Conservation (phyloP, 129 eudicot genomes). For the Artemisia annua region DNA sequence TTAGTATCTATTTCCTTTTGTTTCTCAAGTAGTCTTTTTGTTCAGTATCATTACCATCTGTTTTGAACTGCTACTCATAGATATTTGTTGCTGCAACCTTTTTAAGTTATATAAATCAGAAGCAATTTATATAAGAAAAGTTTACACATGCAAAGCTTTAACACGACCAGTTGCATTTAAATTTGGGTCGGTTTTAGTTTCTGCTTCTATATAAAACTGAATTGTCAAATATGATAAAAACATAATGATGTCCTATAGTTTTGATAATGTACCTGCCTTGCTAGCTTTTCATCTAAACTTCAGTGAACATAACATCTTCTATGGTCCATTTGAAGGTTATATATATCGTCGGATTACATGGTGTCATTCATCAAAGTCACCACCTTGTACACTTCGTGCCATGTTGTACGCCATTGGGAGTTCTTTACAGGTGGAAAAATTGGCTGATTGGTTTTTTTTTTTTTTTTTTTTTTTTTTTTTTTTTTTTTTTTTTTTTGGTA, state of each 20-base stretch:
- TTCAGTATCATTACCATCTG: background rate
- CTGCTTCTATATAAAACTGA: too few species aligned
- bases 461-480: too few species aligned
- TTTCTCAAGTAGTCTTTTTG: conserved; percentile 11
- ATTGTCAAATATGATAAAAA: too few species aligned
- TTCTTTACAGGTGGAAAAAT: background rate
- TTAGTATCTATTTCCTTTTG: background rate
- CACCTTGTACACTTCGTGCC: conserved; percentile 8
- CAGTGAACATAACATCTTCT: conserved; percentile 68
- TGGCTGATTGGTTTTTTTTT: background rate
- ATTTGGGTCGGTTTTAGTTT: too few species aligned
- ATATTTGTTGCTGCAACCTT: conserved; percentile 7
- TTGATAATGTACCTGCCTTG: conserved; percentile 87
- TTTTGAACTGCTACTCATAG: conserved; percentile 16
- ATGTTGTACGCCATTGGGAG: conserved; percentile 6
- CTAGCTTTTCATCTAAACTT: conserved; percentile 68
- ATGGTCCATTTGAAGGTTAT: conserved; percentile 97
- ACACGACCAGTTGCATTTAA: too few species aligned
- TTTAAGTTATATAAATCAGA: conserved; percentile 15
- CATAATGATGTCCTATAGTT: conserved; percentile 41
- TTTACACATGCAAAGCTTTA: background rate
- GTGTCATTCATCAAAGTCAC: background rate
- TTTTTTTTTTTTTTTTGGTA: too few species aligned
- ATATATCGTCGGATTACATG: background rate
- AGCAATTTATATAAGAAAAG: background rate